Conservation (phyloP, 495 filamentous ascomycete genomes). For the Xylaria longipes region DNA sequence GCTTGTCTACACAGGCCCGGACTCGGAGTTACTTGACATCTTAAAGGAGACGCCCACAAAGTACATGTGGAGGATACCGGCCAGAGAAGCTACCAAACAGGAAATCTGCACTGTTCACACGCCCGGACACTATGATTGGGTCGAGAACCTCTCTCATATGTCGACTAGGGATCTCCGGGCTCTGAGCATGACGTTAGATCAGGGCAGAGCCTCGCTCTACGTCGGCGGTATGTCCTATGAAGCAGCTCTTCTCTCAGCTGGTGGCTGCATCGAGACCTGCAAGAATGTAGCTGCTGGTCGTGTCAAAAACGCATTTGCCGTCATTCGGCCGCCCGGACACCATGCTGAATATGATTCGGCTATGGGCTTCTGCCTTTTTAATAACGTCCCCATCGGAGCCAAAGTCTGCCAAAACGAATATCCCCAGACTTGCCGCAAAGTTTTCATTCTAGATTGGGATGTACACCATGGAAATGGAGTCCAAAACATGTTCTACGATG, state of each 20-base stretch:
- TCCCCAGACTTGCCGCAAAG: conserved; percentile 79
- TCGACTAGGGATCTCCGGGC: conserved; percentile 67
- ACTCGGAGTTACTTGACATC: conserved; percentile 51
- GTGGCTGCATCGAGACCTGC: conserved; percentile 94
- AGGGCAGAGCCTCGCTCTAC: conserved; percentile 83
- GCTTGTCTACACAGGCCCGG: conserved; percentile 64
- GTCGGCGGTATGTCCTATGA: conserved; percentile 81
- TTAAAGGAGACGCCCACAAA: conserved; percentile 56
- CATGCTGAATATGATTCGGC: conserved; percentile 85
- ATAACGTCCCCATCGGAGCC: conserved; percentile 93
- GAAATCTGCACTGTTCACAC: conserved; percentile 84
- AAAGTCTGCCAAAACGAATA: conserved; percentile 79
- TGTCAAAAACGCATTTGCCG: conserved; percentile 92
- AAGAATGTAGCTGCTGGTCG: conserved; percentile 76
- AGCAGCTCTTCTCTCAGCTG: conserved; percentile 84
- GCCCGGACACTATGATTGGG: conserved; percentile 76
- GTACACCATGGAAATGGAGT: conserved; percentile 90
- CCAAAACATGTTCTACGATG: conserved; percentile 93
- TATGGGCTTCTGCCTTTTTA: conserved; percentile 96
- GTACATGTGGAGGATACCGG: conserved; percentile 77
- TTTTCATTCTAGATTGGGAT: conserved; percentile 95
- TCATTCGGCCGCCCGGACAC: conserved; percentile 93
- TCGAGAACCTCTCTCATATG: conserved; percentile 62
- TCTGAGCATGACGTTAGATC: conserved; percentile 61
- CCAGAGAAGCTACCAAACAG: conserved; percentile 72